Evolutionary conservation across 345 rosid genomes (phyloP).

Genomic region (Gossypium anomalum): DNA sequence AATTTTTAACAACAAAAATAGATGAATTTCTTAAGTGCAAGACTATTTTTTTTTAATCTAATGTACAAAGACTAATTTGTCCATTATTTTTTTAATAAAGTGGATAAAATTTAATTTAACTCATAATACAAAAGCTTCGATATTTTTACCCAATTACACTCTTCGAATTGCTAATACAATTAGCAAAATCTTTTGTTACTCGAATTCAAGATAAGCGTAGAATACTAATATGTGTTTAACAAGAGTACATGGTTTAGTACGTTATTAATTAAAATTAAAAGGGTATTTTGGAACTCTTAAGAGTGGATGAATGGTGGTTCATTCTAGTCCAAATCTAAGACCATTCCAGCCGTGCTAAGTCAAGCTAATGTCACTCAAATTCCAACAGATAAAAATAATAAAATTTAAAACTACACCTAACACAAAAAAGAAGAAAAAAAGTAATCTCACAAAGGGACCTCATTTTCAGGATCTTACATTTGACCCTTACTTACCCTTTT

Average conservation of each 20-base stretch:
- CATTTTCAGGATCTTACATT: constrained; percentile 20
- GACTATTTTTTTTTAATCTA: too few species aligned
- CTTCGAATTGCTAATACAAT: background rate
- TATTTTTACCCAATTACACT: background rate
- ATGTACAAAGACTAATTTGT: too few species aligned
- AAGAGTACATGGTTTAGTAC: too few species aligned
- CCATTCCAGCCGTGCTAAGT: background rate
- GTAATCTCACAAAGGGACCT: background rate
- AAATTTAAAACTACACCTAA: background rate
- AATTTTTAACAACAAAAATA: too few species aligned
- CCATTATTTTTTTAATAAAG: too few species aligned
- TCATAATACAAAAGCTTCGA: too few species aligned
- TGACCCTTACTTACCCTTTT: constrained; percentile 7
- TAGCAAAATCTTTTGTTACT: background rate
- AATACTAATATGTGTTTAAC: too few species aligned
- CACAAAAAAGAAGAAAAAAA: background rate
- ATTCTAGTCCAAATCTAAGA: background rate
- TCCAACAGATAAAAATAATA: constrained; percentile 1
- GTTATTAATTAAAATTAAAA: too few species aligned
- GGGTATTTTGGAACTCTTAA: too few species aligned
- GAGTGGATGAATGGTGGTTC: background rate
- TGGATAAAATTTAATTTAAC: too few species aligned
- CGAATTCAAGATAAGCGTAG: too few species aligned
- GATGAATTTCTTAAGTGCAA: too few species aligned
- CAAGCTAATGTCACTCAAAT: background rate